Evolutionary conservation across 202 grass and related monocot species (phyloP).

Genomic region (Carex sylvatica): DNA sequence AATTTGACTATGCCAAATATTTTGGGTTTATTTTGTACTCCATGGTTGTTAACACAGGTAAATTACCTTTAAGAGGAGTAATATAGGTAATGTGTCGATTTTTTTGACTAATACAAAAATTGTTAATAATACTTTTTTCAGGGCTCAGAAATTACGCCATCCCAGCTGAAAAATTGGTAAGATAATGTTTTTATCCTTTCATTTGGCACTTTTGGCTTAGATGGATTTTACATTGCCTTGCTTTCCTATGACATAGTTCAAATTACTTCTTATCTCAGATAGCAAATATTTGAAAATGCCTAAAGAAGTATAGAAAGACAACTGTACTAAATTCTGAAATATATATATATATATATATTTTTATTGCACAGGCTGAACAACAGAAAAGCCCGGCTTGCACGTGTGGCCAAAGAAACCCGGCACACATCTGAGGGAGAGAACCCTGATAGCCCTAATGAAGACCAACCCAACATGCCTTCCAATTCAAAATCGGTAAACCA

Average conservation of each 20-base stretch:
- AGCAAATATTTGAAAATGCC: not conserved
- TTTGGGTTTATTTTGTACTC: not conserved
- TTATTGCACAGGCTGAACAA: conserved; percentile 69
- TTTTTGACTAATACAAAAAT: conserved; percentile 31
- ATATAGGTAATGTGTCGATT: not conserved
- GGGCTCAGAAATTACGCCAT: conserved; percentile 87
- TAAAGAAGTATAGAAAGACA: not conserved
- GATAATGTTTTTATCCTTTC: conserved; percentile 18
- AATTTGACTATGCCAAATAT: not conserved
- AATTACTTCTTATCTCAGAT: not conserved
- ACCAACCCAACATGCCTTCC: not conserved
- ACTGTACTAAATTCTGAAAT: not conserved
- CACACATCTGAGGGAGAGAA: conserved; percentile 52
- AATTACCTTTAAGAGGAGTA: not conserved
- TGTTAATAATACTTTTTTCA: conserved; percentile 42
- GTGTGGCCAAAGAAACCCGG: conserved; percentile 72
- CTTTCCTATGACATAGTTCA: not conserved
- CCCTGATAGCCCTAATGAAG: conserved; percentile 53
- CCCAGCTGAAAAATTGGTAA: conserved; percentile 98
- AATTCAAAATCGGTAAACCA: conserved; percentile 2
- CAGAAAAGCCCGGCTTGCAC: conserved; percentile 82
- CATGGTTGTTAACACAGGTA: not conserved
- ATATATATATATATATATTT: not conserved
- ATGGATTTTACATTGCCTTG: not conserved
- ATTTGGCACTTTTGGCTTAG: not conserved